Percentiles rank a stretch among this genome's conserved stretches.
phyloP scores from a whole-genome alignment of 2,329 filamentous ascomycete species.

The Trichoderma gracile region DNA sequence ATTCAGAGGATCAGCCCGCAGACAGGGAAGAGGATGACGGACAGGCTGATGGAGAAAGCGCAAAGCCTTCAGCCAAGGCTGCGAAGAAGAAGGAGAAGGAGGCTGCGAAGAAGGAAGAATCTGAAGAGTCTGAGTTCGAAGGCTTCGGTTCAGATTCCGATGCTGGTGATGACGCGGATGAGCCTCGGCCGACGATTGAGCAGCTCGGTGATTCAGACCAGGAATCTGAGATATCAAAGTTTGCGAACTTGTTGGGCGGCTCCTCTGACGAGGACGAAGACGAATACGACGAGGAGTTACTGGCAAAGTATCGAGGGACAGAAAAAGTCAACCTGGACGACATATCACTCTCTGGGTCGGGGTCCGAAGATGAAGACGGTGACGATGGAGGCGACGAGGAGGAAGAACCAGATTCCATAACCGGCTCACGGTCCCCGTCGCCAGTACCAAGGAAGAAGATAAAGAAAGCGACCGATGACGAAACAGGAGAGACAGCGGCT shows the following conservation, averaged over 20 bases:
- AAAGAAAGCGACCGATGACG: slow-evolving; percentile 37
- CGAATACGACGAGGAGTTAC: slow-evolving; percentile 40
- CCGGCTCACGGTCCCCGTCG: slow-evolving; percentile 34
- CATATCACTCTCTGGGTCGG: slow-evolving; percentile 43
- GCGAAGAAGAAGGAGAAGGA: slow-evolving; percentile 32
- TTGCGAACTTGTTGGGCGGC: slow-evolving; percentile 48
- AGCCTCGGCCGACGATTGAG: slow-evolving; percentile 29
- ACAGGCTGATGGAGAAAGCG: not conserved
- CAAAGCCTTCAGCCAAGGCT: not conserved
- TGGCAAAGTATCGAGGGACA: slow-evolving; percentile 37
- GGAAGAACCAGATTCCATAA: slow-evolving; percentile 28
- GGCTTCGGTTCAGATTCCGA: slow-evolving; percentile 37
- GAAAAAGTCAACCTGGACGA: slow-evolving; percentile 44
- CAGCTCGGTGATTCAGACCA: slow-evolving; percentile 36
- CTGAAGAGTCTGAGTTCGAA: slow-evolving; percentile 42
- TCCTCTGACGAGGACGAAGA: slow-evolving; percentile 49
- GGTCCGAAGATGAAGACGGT: slow-evolving; percentile 31
- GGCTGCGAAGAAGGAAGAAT: slow-evolving; percentile 35
- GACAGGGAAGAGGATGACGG: slow-evolving; percentile 26
- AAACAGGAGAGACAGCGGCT: slow-evolving; percentile 6
- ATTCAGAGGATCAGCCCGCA: slow-evolving; percentile 36
- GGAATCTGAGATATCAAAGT: slow-evolving; percentile 43
- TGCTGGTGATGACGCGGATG: slow-evolving; percentile 28
- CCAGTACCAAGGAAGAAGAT: slow-evolving; percentile 38
- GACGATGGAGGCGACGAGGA: slow-evolving; percentile 35